Base-by-base conservation (phyloP, 768 basidiomycete species). In the Suillus cothurnatus region DNA sequence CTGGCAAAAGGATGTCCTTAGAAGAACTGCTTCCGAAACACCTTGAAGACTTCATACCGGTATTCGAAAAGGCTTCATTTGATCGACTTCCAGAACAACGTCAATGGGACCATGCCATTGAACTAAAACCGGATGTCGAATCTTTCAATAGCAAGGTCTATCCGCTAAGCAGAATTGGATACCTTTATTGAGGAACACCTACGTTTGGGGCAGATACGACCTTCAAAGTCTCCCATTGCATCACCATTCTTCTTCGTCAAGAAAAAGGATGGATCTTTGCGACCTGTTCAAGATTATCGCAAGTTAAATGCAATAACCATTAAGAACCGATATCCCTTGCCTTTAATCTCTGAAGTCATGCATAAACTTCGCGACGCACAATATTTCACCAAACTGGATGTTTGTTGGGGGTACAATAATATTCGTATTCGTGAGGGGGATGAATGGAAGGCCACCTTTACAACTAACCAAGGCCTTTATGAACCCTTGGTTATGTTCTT, bases 401-500 rank as follows among this genome's bases (percentile, higher is more conserved):
- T 80, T 15, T 58, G 68, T 0, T 71, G 68, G 55, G 79, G 74
- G 0, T 82, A 79, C 49, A 76, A 82, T 53, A 73, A 74, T 4
- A 52, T 80, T 3, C 60, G 68, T 0, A 70, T 81, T 26, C 52
- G 52, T 2, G 64, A 69, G 17, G 72, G 74, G 9, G 66, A 78
- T 58, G 68, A 76, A 53, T 76, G 71, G 73, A 77, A 79, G 32
- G 78, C 73, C 0, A 76, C 75, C 0, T 80, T 81, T 50, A 49
- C 55, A 5, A 78, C 73, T 4, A 70, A 71, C 12, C 32, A 45
- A 0, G 73, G 73, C 3, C 64, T 74, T 4, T 76, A 66, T 38
- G 68, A 76, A 65, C 73, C 75, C 0, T 19, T 63, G 2, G 72
- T 76, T 19, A 76, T 76, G 65, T 64, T 64, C 52, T 68, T 69